Evolutionary conservation across 441 rosid species (phyloP), one percentile per base, ranked within the genome.

Genomic region (Mallotus japonicus): DNA sequence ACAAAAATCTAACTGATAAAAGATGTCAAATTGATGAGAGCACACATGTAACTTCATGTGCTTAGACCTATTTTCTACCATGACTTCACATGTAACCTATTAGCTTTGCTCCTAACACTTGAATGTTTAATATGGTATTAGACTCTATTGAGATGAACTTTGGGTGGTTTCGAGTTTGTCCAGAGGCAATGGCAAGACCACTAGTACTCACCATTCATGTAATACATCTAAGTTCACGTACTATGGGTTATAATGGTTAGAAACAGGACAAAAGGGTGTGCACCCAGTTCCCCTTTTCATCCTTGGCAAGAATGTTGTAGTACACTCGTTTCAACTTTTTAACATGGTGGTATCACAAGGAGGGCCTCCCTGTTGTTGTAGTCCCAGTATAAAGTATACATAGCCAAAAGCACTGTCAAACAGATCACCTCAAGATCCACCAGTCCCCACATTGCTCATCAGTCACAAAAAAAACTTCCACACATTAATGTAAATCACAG

Each of bases 391-490:
- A 2, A 22, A 53, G 60, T 22, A 20, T 14, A 8, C 61, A 40
- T 11, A 14, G 64, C 9, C 34, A 34, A 72, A 40, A 65, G 42
- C 66, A 70, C 9, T 24, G 15, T 37, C 13, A 10, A 65, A 11
- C 24, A 72, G 40, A 62, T 70, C 71, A 37, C 40, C 46, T 24
- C 70, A 46, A 32, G 24, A 73, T 53, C n/a, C 46, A 54, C 40
- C 44, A 15, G 69, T 16, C 76, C 75, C 75, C 69, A 55, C 69
- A 20, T 40, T 4, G 58, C 63, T 62, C 57, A 69, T 62, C 40
- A 50, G 55, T 60, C 63, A 66, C 42, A 72, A 15, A 66, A 66
- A 32, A 7, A 69, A 59, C 49, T n/a, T 46, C 57, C 47, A 75
- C 44, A 64, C 53, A 55, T 46, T 32, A 50, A 50, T 60, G 16